Evolutionary conservation across 73 alveolate species (phyloP).

Genomic region (Symbiodinium pilosum): DNA sequence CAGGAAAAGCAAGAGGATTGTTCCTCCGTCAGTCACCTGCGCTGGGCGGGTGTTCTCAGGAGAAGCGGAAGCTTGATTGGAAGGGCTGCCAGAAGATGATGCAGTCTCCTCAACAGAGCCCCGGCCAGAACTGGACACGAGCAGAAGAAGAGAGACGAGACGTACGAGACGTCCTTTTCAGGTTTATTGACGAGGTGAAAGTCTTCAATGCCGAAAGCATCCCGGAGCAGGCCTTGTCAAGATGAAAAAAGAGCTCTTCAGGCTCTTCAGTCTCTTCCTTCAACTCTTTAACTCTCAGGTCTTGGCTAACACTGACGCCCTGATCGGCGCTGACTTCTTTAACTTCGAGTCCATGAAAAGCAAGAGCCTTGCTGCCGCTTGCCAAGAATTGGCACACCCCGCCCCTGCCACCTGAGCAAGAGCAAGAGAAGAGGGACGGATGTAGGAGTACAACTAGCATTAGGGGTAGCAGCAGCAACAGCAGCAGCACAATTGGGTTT

Average conservation of each 20-base stretch:
- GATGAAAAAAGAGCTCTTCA: too few species aligned
- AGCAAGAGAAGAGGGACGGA: background rate
- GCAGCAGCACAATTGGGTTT: too few species aligned
- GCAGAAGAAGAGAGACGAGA: background rate
- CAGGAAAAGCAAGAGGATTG: background rate
- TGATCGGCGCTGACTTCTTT: constrained; percentile 31
- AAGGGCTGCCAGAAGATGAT: constrained; percentile 72
- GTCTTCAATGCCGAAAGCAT: constrained; percentile 97
- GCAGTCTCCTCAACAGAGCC: constrained; percentile 75
- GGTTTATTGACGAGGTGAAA: constrained; percentile 98
- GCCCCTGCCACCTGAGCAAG: background rate
- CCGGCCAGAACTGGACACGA: background rate
- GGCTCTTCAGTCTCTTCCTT: background rate
- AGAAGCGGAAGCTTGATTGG: constrained; percentile 69
- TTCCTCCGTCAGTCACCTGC: background rate
- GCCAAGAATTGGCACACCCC: too few species aligned
- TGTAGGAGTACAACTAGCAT: too few species aligned
- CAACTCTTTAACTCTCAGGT: background rate
- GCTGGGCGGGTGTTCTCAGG: constrained; percentile 9
- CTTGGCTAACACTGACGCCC: constrained; percentile 45
- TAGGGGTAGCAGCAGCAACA: background rate
- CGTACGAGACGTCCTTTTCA: background rate
- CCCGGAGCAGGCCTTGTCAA: constrained; percentile 95
- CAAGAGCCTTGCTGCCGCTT: constrained; percentile 24
- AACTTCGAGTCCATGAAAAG: constrained; percentile 72